Conservation (phyloP, 2,329 filamentous ascomycete species). For the Diaporthe capsici region DNA sequence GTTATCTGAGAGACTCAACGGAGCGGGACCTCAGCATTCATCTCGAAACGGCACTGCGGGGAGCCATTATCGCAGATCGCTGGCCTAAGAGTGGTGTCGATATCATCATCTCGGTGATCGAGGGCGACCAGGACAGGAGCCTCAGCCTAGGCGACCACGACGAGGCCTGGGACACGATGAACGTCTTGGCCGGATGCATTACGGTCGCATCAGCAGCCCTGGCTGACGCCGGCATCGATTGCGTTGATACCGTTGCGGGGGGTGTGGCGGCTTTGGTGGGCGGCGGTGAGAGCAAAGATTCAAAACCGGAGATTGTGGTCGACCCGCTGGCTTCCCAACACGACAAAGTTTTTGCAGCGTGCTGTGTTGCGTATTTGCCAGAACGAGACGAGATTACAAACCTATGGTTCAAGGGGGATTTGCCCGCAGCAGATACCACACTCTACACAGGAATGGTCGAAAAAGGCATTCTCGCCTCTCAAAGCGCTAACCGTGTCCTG, state of each 20-base stretch:
- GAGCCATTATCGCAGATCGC: conserved; percentile 90
- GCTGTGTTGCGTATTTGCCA: conserved; percentile 91
- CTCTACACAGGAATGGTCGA: conserved; percentile 59
- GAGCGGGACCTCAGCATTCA: conserved; percentile 94
- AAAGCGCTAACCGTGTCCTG: conserved; percentile 59
- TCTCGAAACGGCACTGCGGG: conserved; percentile 89
- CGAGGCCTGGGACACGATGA: conserved; percentile 90
- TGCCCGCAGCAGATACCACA: conserved; percentile 59
- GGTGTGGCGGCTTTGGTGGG: conserved; percentile 87
- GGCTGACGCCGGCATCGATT: conserved; percentile 95
- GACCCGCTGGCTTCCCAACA: conserved; percentile 90
- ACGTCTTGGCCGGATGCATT: conserved; percentile 90
- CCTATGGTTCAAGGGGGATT: conserved; percentile 88
- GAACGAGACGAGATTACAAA: conserved; percentile 92
- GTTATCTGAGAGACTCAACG: conserved; percentile 86
- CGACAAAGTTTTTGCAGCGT: conserved; percentile 81
- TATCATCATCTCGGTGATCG: conserved; percentile 91
- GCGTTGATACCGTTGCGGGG: conserved; percentile 89
- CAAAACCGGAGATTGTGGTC: conserved; percentile 69
- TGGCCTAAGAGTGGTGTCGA: conserved; percentile 99
- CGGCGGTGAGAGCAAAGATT: conserved; percentile 49
- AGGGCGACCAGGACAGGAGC: conserved; percentile 87
- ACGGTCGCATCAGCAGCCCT: conserved; percentile 94
- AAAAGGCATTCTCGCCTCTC: conserved; percentile 57
- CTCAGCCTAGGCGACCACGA: conserved; percentile 63